phyloP scores from a whole-genome alignment of 495 filamentous ascomycete species.

The Penicillium canescens region DNA sequence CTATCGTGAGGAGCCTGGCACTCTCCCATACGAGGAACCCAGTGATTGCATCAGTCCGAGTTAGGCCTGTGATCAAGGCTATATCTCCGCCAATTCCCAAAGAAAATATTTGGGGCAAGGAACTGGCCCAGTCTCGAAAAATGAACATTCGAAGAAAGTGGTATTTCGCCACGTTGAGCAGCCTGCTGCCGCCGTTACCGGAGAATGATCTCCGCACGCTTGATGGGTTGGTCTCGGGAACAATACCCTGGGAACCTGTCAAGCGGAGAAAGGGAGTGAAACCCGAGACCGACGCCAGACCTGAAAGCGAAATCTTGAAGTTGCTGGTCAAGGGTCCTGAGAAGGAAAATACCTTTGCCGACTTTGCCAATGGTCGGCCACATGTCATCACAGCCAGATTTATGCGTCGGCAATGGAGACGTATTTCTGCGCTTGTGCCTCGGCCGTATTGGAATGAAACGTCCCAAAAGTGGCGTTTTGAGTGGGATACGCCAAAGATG shows the following conservation, averaged over 20 bases:
- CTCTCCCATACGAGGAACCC: conserved; percentile 36
- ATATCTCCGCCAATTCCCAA: conserved; percentile 55
- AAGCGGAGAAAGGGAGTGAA: conserved; percentile 28
- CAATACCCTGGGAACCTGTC: conserved; percentile 38
- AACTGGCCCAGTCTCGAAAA: conserved; percentile 50
- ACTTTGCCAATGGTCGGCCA: conserved; percentile 33
- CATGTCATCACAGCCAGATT: conserved; percentile 44
- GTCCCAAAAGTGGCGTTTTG: conserved; percentile 19
- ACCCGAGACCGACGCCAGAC: background rate
- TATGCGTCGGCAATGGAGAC: conserved; percentile 47
- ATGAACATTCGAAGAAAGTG: conserved; percentile 60
- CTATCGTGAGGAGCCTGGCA: conserved; percentile 32
- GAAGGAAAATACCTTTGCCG: conserved; percentile 35
- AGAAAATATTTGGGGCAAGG: conserved; percentile 63
- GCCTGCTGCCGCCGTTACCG: conserved; percentile 72
- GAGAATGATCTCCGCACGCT: conserved; percentile 63
- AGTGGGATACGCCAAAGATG: conserved; percentile 26
- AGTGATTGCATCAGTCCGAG: conserved; percentile 16
- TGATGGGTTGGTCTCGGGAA: conserved; percentile 56
- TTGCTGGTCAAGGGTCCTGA: conserved; percentile 34
- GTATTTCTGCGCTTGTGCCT: conserved; percentile 42
- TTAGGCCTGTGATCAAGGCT: conserved; percentile 34
- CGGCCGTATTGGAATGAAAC: conserved; percentile 24
- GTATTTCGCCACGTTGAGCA: conserved; percentile 56
- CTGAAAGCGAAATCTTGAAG: conserved; percentile 11